Evolutionary conservation across 306 rosid genomes (phyloP).

Genomic region (Cyamopsis tetragonoloba): DNA sequence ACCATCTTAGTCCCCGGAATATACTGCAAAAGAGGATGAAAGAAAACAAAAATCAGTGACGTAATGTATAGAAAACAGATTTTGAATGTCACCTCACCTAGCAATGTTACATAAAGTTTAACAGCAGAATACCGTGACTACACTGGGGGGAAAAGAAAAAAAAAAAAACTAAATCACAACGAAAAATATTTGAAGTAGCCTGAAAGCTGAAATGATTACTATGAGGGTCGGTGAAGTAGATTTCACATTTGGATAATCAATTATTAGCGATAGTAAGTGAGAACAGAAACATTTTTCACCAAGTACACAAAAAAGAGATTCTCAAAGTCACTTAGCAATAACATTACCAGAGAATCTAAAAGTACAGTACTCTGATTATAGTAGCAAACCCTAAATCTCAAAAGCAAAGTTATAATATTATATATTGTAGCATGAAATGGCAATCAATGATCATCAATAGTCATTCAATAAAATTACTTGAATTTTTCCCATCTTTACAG

Average conservation of each 20-base stretch:
- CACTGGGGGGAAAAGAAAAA: no score
- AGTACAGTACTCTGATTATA: not conserved
- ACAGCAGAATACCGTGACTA: constrained; percentile 2
- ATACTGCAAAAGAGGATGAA: constrained; percentile 46
- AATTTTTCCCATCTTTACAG: no score
- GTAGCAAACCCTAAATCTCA: not conserved
- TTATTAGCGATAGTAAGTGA: not conserved
- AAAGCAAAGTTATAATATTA: not conserved
- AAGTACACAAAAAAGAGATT: not conserved
- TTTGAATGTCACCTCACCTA: not conserved
- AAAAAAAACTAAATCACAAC: not conserved
- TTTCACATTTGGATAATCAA: not conserved
- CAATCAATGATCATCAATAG: not conserved
- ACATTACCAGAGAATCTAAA: not conserved
- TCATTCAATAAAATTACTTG: no score
- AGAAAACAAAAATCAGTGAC: constrained; percentile 1
- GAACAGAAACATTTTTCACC: not conserved
- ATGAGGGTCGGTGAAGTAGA: not conserved
- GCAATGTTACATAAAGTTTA: not conserved
- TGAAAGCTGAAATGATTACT: not conserved
- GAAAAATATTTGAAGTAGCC: not conserved
- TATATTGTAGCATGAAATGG: not conserved
- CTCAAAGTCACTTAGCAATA: not conserved
- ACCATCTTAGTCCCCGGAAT: constrained; percentile 99
- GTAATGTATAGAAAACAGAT: not conserved